Evolutionary conservation across 495 filamentous ascomycete genomes (phyloP).

Genomic region (Letharia columbiana): DNA sequence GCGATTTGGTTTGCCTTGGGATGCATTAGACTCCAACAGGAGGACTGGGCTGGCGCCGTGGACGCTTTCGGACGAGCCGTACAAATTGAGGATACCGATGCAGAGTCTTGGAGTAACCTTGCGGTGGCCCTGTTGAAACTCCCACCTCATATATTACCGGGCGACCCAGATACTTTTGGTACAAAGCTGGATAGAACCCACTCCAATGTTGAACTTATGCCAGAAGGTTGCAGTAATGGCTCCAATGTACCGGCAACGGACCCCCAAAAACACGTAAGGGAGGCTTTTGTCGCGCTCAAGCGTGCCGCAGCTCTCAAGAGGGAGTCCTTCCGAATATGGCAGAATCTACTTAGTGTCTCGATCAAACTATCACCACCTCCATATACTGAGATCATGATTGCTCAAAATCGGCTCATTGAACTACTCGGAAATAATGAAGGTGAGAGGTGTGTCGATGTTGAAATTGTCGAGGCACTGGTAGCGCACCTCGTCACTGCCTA

Average conservation of each 20-base stretch:
- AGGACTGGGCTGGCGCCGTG: conserved; percentile 70
- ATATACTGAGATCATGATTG: conserved; percentile 63
- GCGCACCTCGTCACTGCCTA: conserved; percentile 51
- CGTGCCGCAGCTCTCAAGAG: conserved; percentile 71
- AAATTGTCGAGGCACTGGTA: conserved; percentile 62
- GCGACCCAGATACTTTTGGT: conserved; percentile 29
- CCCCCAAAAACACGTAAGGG: conserved; percentile 53
- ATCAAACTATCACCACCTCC: conserved; percentile 68
- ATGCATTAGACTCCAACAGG: conserved; percentile 71
- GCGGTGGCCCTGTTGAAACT: conserved; percentile 66
- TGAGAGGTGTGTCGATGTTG: conserved; percentile 68
- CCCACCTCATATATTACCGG: conserved; percentile 15
- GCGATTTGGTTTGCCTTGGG: conserved; percentile 83
- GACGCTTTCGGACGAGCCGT: conserved; percentile 76
- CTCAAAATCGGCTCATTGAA: conserved; percentile 63
- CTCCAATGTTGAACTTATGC: conserved; percentile 21
- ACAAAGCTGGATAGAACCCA: conserved; percentile 5
- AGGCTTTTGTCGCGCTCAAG: conserved; percentile 76
- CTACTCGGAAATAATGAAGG: conserved; percentile 58
- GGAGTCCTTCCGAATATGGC: conserved; percentile 85
- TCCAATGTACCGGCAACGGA: conserved; percentile 25
- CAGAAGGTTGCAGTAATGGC: conserved; percentile 28
- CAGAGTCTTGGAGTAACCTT: conserved; percentile 89
- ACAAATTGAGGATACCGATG: conserved; percentile 76
- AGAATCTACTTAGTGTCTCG: conserved; percentile 83